Evolutionary conservation across 163 green algal genomes (phyloP).

Genomic region (Scenedesmus sp.): DNA sequence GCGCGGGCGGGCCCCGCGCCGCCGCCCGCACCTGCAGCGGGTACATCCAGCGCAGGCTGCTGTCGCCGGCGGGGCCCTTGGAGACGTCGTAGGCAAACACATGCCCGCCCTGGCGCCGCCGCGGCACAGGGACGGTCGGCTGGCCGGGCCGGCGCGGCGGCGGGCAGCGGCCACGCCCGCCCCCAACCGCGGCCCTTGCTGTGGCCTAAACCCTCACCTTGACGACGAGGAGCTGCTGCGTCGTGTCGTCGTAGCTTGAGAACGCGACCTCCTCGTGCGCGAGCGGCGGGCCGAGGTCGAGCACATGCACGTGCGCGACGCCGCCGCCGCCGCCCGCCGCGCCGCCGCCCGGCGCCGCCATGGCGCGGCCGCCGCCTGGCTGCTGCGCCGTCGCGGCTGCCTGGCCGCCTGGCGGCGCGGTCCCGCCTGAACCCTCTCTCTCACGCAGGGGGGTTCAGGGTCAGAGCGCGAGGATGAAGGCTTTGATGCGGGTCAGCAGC

Average conservation of each 20-base stretch:
- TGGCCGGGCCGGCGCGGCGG: too few relatives aligned
- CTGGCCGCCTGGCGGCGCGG: too few relatives aligned
- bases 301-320: slow-evolving; percentile 37
- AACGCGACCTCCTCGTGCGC: slow-evolving; percentile 34
- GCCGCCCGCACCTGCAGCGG: slow-evolving; percentile 33
- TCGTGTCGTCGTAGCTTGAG: slow-evolving; percentile 40
- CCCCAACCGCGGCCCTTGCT: too few relatives aligned
- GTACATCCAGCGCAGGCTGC: slow-evolving; percentile 47
- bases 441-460: background rate
- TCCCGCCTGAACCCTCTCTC: background rate
- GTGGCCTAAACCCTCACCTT: too few relatives aligned
- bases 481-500: slow-evolving; percentile 41
- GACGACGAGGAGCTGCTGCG: slow-evolving; percentile 42
- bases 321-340: too few relatives aligned
- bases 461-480: slow-evolving; percentile 29
- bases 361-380: background rate
- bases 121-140: too few relatives aligned
- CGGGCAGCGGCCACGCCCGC: too few relatives aligned
- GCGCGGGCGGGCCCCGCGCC: too few relatives aligned
- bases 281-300: slow-evolving; percentile 15
- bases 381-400: too few relatives aligned
- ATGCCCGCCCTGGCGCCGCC: slow-evolving; percentile 26
- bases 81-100: slow-evolving; percentile 47
- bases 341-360: background rate
- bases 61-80: background rate